Conservation (phyloP, 345 rosid species). For the Theobroma cacao region DNA sequence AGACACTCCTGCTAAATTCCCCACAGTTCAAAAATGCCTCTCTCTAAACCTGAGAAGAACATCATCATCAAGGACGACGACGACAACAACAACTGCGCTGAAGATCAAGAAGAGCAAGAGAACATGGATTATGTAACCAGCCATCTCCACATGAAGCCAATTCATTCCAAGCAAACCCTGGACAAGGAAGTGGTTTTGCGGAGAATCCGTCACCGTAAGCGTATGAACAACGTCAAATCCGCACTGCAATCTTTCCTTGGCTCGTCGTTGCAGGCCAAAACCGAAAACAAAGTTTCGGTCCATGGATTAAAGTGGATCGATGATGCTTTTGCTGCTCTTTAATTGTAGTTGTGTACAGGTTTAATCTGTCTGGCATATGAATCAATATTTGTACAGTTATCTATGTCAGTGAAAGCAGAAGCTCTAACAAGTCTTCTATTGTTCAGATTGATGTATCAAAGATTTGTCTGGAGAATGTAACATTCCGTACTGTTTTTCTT, state of each 20-base stretch:
- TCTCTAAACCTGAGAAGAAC: background rate
- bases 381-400: background rate
- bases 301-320: slow-evolving; percentile 12
- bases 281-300: background rate
- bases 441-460: background rate
- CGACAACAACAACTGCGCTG: background rate
- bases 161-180: background rate
- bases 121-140: background rate
- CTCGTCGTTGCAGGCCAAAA: background rate
- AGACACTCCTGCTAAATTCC: background rate
- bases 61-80: background rate
- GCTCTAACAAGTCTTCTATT: background rate
- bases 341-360: background rate
- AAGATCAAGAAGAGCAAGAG: slow-evolving; percentile 10
- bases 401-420: background rate
- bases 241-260: slow-evolving; percentile 6
- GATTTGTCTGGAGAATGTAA: background rate
- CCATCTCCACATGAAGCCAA: slow-evolving; percentile 13
- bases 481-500: background rate
- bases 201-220: slow-evolving; percentile 19
- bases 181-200: slow-evolving; percentile 18
- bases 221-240: slow-evolving; percentile 11
- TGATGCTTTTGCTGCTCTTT: slow-evolving; percentile 19
- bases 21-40: background rate
- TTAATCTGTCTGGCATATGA: background rate